Evolutionary conservation across 805 yeast species (phyloP), one percentile per base, ranked within the genome.

Genomic region (Nadsonia fulvescens): DNA sequence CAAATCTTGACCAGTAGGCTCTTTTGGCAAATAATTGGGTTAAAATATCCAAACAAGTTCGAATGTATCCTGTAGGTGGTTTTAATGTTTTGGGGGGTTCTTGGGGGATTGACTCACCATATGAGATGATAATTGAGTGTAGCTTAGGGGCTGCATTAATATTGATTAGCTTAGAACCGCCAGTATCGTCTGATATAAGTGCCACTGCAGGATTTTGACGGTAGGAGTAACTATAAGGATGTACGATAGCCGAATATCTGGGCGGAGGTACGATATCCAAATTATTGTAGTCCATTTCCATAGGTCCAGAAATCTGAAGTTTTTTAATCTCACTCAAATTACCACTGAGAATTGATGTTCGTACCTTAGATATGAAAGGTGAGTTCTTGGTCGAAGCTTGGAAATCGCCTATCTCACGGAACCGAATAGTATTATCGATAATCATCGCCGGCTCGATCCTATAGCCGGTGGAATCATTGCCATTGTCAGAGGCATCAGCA

Each of bases 371-470:
- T 1, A 63, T 58, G 33, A 70, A 63, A 2, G 53, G 44, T 8
- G 74, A 71, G 37, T 65, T 61, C 25, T 61, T 62, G 8, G 81
- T 64, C 16, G 65, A 54, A 35, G 66, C 63, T 46, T 89, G 96
- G 46, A 81, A 86, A 49, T 83, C 96, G 0, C 86, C 71, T 61
- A 82, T 66, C 36, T 77, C 79, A 37, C 93, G 63, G 46, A 86
- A 86, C 35, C 75, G 63, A 41, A 70, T 72, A 10, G 72, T 73
- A 31, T 67, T 62, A 38, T 69, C 67, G 11, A 81, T 56, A 11
- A 79, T 61, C 0, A 73, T 82, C 4, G 65, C 60, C 0, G 93
- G 86, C 23, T 58, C 56, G 2, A 65, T 58, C 13, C 49, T 49
- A 59, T 37, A 12, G 67, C 53, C 17, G 14, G 38, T 37, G n/a